A percentile compares a stretch with the other conserved stretches of the same genome.
Evolutionary conservation across 352 stramenopile genomes (phyloP).

Genomic region (Pythium sp.): DNA sequence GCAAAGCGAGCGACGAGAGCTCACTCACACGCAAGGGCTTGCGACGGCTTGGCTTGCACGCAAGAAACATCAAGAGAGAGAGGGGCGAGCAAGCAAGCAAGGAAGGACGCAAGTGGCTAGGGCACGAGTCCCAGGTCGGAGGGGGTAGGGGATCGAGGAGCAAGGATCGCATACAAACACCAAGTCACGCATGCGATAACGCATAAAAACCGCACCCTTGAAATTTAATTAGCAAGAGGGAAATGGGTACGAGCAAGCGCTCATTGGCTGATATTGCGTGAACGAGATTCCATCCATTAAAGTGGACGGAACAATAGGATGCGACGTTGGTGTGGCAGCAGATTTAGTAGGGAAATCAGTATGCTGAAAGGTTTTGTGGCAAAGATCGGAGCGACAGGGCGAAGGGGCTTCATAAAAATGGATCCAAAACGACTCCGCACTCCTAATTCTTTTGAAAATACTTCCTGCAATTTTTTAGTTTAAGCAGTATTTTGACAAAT

Average conservation of each 20-base stretch:
- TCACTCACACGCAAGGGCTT: background rate
- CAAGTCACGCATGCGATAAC: background rate
- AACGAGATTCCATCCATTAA: background rate
- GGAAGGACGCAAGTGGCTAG: background rate
- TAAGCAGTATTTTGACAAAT: background rate
- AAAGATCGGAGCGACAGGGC: slow-evolving; percentile 21
- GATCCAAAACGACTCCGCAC: slow-evolving; percentile 17
- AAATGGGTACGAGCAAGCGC: background rate
- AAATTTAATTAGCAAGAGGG: background rate
- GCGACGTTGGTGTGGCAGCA: background rate
- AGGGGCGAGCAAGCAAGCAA: background rate
- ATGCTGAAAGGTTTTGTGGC: background rate
- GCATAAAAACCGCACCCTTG: slow-evolving; percentile 1
- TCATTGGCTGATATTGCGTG: background rate
- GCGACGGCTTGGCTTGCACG: background rate
- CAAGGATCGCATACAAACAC: background rate
- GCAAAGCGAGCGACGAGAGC: background rate
- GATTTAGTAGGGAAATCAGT: background rate
- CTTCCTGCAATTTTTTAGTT: background rate
- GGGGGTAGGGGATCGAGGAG: background rate
- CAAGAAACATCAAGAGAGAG: slow-evolving; percentile 1
- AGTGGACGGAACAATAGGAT: slow-evolving; percentile 1
- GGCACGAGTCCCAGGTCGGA: background rate
- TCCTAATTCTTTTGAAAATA: background rate
- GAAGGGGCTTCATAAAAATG: slow-evolving; percentile 50